Percentiles rank a stretch among this genome's conserved stretches.
These are phyloP conservation scores for Amesomyces nigricolor DNA, from an alignment of 2,329 filamentous ascomycete species.

Conservation along the genomic window DNA sequence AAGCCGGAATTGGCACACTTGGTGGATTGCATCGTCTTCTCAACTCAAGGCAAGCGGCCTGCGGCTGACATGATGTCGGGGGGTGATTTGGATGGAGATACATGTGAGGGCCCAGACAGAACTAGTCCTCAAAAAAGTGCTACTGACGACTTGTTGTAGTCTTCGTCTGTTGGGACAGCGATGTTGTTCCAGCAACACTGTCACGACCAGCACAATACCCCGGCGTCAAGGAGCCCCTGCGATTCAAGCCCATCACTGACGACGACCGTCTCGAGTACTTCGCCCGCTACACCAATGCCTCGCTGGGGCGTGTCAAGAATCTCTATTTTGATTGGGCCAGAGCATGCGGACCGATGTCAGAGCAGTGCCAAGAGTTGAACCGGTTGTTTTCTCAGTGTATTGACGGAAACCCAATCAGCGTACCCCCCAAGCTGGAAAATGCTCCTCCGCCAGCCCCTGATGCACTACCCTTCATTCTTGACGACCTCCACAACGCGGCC, in stretches of 20 bases:
- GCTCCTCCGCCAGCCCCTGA: constrained; percentile 25
- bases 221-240: constrained; percentile 33
- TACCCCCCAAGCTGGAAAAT: constrained; percentile 32
- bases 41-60: constrained; percentile 33
- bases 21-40: constrained; percentile 38
- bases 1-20: constrained; percentile 33
- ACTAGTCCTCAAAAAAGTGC: neutral
- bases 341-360: constrained; percentile 32
- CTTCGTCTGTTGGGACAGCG: constrained; percentile 39
- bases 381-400: constrained; percentile 38
- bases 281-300: constrained; percentile 36
- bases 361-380: constrained; percentile 38
- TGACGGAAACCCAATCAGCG: constrained; percentile 36
- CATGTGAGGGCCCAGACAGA: constrained; percentile 28
- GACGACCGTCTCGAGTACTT: constrained; percentile 37
- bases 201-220: constrained; percentile 36
- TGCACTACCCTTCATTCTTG: constrained; percentile 33
- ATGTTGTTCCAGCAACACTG: constrained; percentile 34
- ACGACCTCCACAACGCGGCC: constrained; percentile 32
- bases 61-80: constrained; percentile 40
- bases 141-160: constrained; percentile 25
- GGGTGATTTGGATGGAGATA: constrained; percentile 39
- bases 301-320: constrained; percentile 37
- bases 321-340: constrained; percentile 39
- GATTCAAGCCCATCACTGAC: constrained; percentile 34